Base-by-base conservation (phyloP, 1,284 basidiomycete species). In the Ganoderma boninense region DNA sequence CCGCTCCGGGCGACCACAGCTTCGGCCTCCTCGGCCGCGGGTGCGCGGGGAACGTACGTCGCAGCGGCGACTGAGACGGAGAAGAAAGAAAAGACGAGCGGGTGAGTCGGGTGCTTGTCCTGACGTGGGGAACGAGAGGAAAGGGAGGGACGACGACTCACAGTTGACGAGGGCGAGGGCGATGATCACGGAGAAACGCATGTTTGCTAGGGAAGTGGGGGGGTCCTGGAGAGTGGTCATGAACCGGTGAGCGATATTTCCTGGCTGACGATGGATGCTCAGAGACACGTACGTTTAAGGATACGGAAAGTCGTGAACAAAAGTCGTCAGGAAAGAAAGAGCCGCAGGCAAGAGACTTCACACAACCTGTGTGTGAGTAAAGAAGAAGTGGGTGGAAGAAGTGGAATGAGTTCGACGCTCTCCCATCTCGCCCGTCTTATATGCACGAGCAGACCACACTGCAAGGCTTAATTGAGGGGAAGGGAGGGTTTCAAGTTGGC, bases 141-240 rank as follows among this genome's bases (percentile, higher is more conserved):
- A 5, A 32, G 32, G 26, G 26, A 29, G 26, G 26, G 26, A 29
- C 5, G 32, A 32, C 16, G 4, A 65, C 66, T 62, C 62, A 71
- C 69, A 59, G 69, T 66, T 66, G 54, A 69, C 60, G 52, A 71
- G 66, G 35, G 66, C 64, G 54, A 71, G 26, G 43, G 69, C 69
- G 61, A 71, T 23, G 66, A 71, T 18, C 18, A 63, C 61, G 61
- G 66, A 61, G 64, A 71, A 62, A 64, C 68, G 68, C 69, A 71
- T 71, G 69, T 59, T 71, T 26, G 62, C 65, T 44, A 32, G 42
- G 54, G 14, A 38, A 42, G 35, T 8, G 61, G 49, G 61, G 49
- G 49, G 54, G 54, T 52, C 46, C 56, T 68, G 32, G 5, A 29
- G 14, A 64, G 40, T 38, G 20, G 16, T 14, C n/a, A 2, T 14